A percentile compares a stretch with the other conserved stretches of the same genome.
Evolutionary conservation across 148 eudicot species (phyloP).

Genomic region (Gaultheria prostrata): DNA sequence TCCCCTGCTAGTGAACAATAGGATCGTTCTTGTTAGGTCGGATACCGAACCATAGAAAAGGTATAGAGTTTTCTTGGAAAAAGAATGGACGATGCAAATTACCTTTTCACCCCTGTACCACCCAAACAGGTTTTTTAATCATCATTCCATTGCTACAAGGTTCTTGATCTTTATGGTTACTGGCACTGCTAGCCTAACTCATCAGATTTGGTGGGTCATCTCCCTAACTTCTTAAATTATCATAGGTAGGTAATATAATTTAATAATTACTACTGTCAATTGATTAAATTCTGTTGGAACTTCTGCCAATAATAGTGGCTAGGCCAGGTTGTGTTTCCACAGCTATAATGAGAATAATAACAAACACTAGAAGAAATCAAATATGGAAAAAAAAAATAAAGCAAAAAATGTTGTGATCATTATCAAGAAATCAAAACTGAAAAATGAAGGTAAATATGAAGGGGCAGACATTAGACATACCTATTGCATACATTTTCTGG

Average conservation of each 20-base stretch:
- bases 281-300: neutral
- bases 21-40: neutral
- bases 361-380: neutral
- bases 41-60: neutral
- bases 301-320: neutral
- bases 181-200: conserved; percentile 17
- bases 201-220: conserved; percentile 29
- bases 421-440: conserved; percentile 4
- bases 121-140: neutral
- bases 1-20: neutral
- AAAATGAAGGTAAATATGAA: neutral
- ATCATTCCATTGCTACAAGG: conserved; percentile 8
- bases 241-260: conserved; percentile 9
- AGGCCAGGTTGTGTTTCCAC: conserved; percentile 5
- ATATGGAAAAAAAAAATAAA: neutral
- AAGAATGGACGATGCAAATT: neutral
- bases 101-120: neutral
- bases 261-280: neutral
- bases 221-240: neutral
- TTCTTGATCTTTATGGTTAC: conserved; percentile 14
- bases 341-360: neutral
- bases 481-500: conserved; percentile 99
- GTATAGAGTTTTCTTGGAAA: neutral
- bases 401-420: neutral
- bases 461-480: conserved; percentile 35